Evolutionary conservation across 441 rosid genomes (phyloP), one percentile per base, ranked within the genome.

Genomic region (Euphorbia schlechtendalii): DNA sequence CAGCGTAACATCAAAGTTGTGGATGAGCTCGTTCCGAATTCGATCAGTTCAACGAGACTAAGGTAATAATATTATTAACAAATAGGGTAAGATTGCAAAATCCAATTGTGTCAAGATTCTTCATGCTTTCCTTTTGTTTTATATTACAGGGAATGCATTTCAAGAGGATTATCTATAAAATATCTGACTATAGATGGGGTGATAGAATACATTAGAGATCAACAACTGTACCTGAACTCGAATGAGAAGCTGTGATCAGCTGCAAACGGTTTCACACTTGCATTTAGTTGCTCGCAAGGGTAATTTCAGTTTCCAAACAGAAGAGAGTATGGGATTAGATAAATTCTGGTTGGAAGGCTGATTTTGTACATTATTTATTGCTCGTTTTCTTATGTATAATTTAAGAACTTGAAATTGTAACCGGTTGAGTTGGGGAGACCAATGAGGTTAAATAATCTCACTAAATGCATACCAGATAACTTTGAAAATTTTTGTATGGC

Each of bases 31-130:
- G 86, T 86, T 15, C 88, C 92, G 24, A 92, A 89, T 76, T 82
- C 74, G 72, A 85, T 92, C 49, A 92, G 98, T 74, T 92, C 96
- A 54, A 81, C 92, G 38, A 79, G 87, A 79, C 67, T 89, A 59
- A 88, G 96, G 98, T 83, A 69, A 52, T 56, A 15, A 41, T 38
- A 15, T 8, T 0, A 3, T 28, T 51, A 11, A 17, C 32, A 34
- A 57, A 27, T 15, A 21, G n/a, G 24, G 38, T 14, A 36, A 8
- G 24, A 3, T 3, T 28, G 22, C 12, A 14, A 27, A 9, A 24
- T 32, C n/a, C 21, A 46, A 43, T 55, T 27, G 20, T 52, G 4
- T 36, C 22, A 5, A 56, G 34, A 51, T 32, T 45, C 45, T 20
- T 52, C 49, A 46, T 21, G 51, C 1, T 56, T 52, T 25, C 60